Conservation (phyloP, 2,329 filamentous ascomycete genomes). For the Scedosporium dehoogii region DNA sequence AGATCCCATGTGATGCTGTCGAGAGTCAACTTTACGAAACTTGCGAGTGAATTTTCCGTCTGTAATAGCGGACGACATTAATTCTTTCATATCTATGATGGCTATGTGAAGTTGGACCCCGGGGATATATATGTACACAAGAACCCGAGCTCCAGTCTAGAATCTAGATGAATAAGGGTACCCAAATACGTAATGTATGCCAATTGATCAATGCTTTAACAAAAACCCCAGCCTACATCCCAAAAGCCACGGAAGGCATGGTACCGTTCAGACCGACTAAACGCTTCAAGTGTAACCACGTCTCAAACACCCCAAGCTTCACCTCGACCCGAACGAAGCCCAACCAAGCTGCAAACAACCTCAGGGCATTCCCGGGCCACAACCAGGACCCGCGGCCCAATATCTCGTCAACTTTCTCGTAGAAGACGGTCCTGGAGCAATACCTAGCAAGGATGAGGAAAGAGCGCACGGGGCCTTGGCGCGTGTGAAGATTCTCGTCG, state of each 20-base stretch:
- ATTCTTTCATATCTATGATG: background rate
- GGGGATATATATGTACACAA: background rate
- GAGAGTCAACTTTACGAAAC: background rate
- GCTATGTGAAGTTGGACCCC: background rate
- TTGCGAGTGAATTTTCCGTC: background rate
- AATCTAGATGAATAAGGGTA: background rate
- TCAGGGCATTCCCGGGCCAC: slow-evolving; percentile 46
- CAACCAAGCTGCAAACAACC: slow-evolving; percentile 46
- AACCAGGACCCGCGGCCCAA: slow-evolving; percentile 41
- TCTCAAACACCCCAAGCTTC: slow-evolving; percentile 54
- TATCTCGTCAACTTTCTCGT: slow-evolving; percentile 53
- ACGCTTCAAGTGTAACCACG: slow-evolving; percentile 48
- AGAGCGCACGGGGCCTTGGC: slow-evolving; percentile 52
- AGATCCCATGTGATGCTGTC: background rate
- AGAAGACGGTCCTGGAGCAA: slow-evolving; percentile 55
- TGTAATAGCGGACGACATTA: background rate
- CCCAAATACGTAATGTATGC: background rate
- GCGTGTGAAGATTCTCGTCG: slow-evolving; percentile 80
- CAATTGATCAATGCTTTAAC: background rate
- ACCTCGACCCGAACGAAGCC: slow-evolving; percentile 49
- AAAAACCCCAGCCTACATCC: background rate
- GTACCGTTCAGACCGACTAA: slow-evolving; percentile 20
- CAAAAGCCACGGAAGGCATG: background rate
- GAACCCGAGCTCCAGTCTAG: background rate
- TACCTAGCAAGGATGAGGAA: slow-evolving; percentile 62